Base-by-base conservation (phyloP, 139 green algal genomes). In the Trebouxia sp. region DNA sequence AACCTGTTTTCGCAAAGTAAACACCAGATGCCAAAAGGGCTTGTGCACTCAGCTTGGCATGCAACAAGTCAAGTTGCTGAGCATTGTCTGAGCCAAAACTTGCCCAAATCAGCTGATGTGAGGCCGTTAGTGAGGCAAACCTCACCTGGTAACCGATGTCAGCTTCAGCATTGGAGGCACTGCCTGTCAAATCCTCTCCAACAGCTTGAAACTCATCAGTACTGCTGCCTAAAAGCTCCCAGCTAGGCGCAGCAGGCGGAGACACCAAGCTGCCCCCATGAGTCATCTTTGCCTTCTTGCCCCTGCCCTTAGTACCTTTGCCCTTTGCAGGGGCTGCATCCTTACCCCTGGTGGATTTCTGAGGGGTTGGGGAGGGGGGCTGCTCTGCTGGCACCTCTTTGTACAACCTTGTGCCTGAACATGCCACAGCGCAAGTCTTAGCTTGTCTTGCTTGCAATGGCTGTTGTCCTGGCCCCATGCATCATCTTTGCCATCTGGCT, bases 161-260 rank as follows among this genome's bases (percentile, higher is more conserved):
- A 28, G 62, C 62, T 8, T 72, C 62, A 72, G 62, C 32, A 5
- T 45, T 72, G 35, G 62, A 32, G 42, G 26, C 5, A 8, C 42
- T 74, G 11, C 77, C 56, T 48, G 47, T 48, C 55, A 82, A 56
- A 30, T 82, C 69, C 62, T 82, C 55, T 6, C 77, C 77, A 0
- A 58, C 39, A 11, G 47, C 77, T 11, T 45, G 55, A 39, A 82
- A 39, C 77, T 75, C 77, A 14, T 82, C 77, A 75, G 48, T 42
- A 12, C 39, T 76, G 56, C 39, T 65, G 12, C 24, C 56, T 28
- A 82, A 41, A 30, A 82, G 58, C 56, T 76, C 56, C 77, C 77
- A 82, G 26, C 39, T 39, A 12, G 56, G 56, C 38, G n/a, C 38
- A 48, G 37, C 48, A 41, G 77, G 77, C 22, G 55, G 56, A 6